Evolutionary conservation across 768 basidiomycete genomes (phyloP), one percentile per base, ranked within the genome.

Genomic region (Tylopilus rubrobrunneus): DNA sequence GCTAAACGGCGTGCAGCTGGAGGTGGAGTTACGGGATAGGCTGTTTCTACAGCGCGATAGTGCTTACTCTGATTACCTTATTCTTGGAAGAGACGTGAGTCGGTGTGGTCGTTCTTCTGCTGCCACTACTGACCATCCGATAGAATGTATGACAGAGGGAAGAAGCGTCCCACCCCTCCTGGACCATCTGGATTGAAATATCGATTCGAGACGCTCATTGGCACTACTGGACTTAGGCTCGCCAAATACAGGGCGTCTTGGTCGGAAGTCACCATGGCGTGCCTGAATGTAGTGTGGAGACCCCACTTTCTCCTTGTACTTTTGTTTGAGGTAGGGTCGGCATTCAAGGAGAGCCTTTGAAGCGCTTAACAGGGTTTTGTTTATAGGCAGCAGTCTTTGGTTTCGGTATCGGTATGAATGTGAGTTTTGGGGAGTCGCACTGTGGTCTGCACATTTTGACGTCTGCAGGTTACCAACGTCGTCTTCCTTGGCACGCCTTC

Each of bases 11-110:
- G 5, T 27, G 6, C 44, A 77, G 73, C 49, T 81, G 74, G 74
- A 63, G 77, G 31, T 80, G 80, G 78, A 69, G 77, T n/a, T 82
- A 81, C 53, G 78, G 77, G 19, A 76, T 79, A 56, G 81, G 73
- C 0, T 75, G 73, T 17, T 75, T 80, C 10, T 82, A 80, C 59
- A 64, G 70, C 37, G 72, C 63, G 3, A 51, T 79, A n/a, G 75
- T 82, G 23, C 64, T 81, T n/a, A 39, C 61, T 1, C 59, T 81
- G 17, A 79, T 82, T 46, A 65, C 65, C 10, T 58, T 82, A 46
- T 75, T 82, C 53, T 61, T 73, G 60, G 76, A 80, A 47, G 81
- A 82, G 55, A 81, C 81, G 78, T 79, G 57, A 52, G 51, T 70
- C 61, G 17, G 39, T 19, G 9, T 23, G 7, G 14, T 41, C 25